phyloP scores from a whole-genome alignment of 208 protist species.

The Trypanosoma cruzi region DNA sequence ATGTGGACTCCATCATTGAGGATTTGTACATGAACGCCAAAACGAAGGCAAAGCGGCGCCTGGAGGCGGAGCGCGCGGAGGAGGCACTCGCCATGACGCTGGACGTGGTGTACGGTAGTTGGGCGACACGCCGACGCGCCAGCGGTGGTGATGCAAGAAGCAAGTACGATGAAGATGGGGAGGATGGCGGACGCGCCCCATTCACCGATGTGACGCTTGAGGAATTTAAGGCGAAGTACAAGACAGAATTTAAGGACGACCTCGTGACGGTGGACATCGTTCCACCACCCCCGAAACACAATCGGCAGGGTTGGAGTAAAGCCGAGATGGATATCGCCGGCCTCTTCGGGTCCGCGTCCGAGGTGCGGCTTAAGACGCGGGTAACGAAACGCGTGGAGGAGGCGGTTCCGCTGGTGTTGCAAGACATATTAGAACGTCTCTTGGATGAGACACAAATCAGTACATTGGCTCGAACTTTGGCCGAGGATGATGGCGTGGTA shows the following conservation, averaged over 20 bases:
- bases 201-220: slow-evolving; percentile 56
- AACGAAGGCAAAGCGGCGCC: slow-evolving; percentile 71
- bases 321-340: slow-evolving; percentile 38
- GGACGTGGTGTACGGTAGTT: slow-evolving; percentile 77
- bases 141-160: slow-evolving; percentile 9
- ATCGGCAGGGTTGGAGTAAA: background rate
- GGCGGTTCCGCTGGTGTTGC: slow-evolving; percentile 78
- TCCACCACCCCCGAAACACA: slow-evolving; percentile 33
- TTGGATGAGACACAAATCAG: slow-evolving; percentile 90
- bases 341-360: slow-evolving; percentile 58
- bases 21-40: slow-evolving; percentile 95
- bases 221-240: slow-evolving; percentile 82
- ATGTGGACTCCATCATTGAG: slow-evolving; percentile 97
- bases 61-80: slow-evolving; percentile 65
- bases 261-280: slow-evolving; percentile 78
- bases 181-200: background rate
- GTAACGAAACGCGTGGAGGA: slow-evolving; percentile 80
- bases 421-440: slow-evolving; percentile 90
- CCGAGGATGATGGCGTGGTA: slow-evolving; percentile 96
- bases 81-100: slow-evolving; percentile 80
- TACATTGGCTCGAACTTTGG: slow-evolving; percentile 72
- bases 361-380: slow-evolving; percentile 48
- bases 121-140: slow-evolving; percentile 43
- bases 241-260: slow-evolving; percentile 71
- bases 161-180: slow-evolving; percentile 22